Conservation (phyloP, 257 asterid species). For the Mitragyna speciosa region DNA sequence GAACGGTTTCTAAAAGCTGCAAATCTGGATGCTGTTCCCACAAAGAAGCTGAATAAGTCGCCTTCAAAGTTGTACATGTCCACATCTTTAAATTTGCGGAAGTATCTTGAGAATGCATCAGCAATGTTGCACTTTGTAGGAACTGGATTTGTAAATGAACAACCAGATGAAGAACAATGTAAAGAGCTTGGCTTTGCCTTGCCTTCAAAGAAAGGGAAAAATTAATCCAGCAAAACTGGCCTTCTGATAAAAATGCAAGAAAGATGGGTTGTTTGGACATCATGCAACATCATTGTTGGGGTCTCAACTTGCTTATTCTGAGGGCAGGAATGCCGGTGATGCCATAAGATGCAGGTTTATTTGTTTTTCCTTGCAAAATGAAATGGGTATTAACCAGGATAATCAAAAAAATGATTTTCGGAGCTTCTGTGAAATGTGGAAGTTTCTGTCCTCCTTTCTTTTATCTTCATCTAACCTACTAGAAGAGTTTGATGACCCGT, state of each 20-base stretch:
- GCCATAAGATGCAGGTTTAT: not conserved
- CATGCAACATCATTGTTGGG: not conserved
- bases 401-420: not conserved
- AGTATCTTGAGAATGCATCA: slow-evolving; percentile 82
- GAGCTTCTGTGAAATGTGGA: not conserved
- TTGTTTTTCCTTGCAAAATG: not conserved
- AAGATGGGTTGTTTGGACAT: not conserved
- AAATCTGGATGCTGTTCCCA: slow-evolving; percentile 46
- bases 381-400: not conserved
- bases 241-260: slow-evolving; percentile 8
- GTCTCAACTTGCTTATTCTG: not conserved
- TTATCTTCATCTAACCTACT: not conserved
- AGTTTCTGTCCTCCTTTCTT: not conserved
- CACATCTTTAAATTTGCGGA: slow-evolving; percentile 54
- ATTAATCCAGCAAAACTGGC: slow-evolving; percentile 52
- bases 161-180: slow-evolving; percentile 78
- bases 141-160: slow-evolving; percentile 58
- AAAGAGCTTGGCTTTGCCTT: slow-evolving; percentile 61
- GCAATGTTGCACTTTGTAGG: slow-evolving; percentile 70
- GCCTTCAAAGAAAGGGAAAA: slow-evolving; percentile 39
- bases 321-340: not conserved
- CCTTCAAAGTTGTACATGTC: slow-evolving; percentile 61
- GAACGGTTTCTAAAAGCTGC: slow-evolving; percentile 74
- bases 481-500: not conserved
- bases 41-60: slow-evolving; percentile 40